A percentile compares a stretch with the other conserved stretches of the same genome.
These are phyloP conservation scores for Hirsutella rhossiliensis DNA, from an alignment of 2,329 filamentous ascomycete genomes.

Conservation along the genomic window DNA sequence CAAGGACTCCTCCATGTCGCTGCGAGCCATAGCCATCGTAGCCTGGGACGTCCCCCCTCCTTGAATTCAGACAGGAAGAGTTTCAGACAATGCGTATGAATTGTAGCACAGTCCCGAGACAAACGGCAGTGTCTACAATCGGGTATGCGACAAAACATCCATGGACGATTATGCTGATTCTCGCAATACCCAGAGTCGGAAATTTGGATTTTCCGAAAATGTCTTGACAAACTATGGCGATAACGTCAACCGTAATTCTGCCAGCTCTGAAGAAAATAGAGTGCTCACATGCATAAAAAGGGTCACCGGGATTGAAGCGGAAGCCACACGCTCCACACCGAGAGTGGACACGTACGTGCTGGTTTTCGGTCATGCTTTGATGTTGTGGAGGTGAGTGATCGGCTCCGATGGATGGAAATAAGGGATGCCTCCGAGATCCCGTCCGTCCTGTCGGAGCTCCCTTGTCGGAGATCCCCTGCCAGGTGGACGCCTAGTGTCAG, in stretches of 20 bases:
- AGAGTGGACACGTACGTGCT: slow-evolving; percentile 1
- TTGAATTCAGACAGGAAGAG: neutral
- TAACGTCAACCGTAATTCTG: neutral
- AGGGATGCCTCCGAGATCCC: neutral
- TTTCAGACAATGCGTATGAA: neutral
- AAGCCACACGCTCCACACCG: neutral
- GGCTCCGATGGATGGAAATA: neutral
- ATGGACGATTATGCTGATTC: neutral
- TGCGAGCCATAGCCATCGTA: slow-evolving; percentile 1
- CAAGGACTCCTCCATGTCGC: slow-evolving; percentile 3
- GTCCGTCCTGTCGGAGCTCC: no score
- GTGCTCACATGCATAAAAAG: neutral
- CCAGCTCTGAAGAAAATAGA: neutral
- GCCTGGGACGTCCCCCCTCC: neutral
- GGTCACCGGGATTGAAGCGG: neutral
- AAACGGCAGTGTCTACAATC: neutral
- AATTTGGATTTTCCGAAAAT: neutral
- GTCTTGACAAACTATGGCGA: neutral
- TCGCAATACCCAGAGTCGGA: neutral
- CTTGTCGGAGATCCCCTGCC: no score
- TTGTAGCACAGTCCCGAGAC: neutral
- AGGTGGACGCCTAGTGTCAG: no score
- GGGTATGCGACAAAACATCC: slow-evolving; percentile 1
- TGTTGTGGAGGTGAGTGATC: neutral
- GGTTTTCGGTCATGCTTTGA: neutral